Evolutionary conservation across 1,284 basidiomycete species (phyloP).

Genomic region (Ustilago vetiveriae): DNA sequence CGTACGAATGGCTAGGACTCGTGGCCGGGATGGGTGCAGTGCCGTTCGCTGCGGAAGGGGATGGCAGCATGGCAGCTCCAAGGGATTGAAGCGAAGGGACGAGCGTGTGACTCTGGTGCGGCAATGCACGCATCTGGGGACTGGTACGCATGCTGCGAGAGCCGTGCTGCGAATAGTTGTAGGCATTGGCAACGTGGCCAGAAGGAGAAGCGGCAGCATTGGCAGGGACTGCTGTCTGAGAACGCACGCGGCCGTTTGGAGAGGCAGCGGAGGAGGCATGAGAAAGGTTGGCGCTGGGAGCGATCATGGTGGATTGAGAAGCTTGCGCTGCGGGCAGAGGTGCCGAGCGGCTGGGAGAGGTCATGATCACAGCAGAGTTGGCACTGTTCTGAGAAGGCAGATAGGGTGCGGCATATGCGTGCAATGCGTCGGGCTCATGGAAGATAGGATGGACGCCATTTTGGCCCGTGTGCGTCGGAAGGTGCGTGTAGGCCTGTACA

Average conservation of each 20-base stretch:
- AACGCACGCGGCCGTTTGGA: constrained; percentile 31
- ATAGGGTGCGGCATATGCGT: constrained; percentile 4
- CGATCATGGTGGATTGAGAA: background rate
- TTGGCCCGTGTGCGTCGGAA: background rate
- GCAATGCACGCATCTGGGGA: constrained; percentile 40
- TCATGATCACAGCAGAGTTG: constrained; percentile 18
- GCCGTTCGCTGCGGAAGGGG: constrained; percentile 13
- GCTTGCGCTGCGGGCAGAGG: constrained; percentile 17
- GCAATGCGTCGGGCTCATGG: background rate
- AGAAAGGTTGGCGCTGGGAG: background rate
- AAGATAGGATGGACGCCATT: constrained; percentile 2
- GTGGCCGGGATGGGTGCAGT: constrained; percentile 10
- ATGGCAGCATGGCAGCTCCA: constrained; percentile 8
- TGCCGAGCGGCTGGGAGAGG: constrained; percentile 29
- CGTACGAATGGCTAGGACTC: constrained; percentile 22
- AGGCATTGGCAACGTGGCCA: constrained; percentile 11
- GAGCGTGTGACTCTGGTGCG: constrained; percentile 23
- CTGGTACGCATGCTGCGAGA: constrained; percentile 38
- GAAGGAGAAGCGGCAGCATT: constrained; percentile 19
- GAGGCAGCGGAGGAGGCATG: constrained; percentile 11
- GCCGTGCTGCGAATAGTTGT: constrained; percentile 20
- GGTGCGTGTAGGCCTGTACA: constrained; percentile 17
- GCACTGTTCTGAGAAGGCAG: constrained; percentile 10
- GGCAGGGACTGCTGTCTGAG: constrained; percentile 32
- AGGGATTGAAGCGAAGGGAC: constrained; percentile 23